These are phyloP conservation scores for Petunia secreta DNA, from an alignment of 257 asterid genomes.

Conservation along the genomic window DNA sequence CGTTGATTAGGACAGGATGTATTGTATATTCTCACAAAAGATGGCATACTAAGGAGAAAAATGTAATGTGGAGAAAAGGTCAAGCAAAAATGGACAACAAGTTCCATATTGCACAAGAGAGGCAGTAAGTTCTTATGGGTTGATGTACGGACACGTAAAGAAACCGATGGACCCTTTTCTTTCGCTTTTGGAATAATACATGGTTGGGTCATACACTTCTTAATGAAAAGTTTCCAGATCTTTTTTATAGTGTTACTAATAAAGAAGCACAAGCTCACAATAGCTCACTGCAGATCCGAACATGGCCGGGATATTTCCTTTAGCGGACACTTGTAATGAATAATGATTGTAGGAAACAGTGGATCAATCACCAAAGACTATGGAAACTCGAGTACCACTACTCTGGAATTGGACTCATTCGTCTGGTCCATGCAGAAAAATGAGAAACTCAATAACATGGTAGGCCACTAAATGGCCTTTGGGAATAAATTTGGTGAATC, in stretches of 20 bases:
- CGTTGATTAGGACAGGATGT: neutral
- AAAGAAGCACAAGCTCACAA: neutral
- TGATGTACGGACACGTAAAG: neutral
- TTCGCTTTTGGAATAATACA: neutral
- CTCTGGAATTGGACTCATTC: too few relatives aligned
- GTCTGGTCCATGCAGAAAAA: too few relatives aligned
- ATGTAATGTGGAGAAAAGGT: constrained; percentile 3
- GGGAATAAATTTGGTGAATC: too few relatives aligned
- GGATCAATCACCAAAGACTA: too few relatives aligned
- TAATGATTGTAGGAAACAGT: too few relatives aligned
- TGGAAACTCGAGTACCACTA: too few relatives aligned
- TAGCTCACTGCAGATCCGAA: neutral
- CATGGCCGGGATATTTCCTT: too few relatives aligned
- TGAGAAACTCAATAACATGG: too few relatives aligned
- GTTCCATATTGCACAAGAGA: constrained; percentile 2
- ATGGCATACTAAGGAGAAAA: neutral
- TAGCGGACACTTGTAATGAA: too few relatives aligned
- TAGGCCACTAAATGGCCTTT: too few relatives aligned
- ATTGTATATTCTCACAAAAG: neutral
- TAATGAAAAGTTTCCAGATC: neutral
- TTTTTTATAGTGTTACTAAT: neutral
- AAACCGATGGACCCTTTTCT: neutral
- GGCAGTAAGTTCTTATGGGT: neutral
- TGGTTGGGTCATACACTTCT: constrained; percentile 3
- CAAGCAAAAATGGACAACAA: constrained; percentile 6